Evolutionary conservation across 148 eudicot species (phyloP).

Genomic region (Rhododendron ferrugineum): DNA sequence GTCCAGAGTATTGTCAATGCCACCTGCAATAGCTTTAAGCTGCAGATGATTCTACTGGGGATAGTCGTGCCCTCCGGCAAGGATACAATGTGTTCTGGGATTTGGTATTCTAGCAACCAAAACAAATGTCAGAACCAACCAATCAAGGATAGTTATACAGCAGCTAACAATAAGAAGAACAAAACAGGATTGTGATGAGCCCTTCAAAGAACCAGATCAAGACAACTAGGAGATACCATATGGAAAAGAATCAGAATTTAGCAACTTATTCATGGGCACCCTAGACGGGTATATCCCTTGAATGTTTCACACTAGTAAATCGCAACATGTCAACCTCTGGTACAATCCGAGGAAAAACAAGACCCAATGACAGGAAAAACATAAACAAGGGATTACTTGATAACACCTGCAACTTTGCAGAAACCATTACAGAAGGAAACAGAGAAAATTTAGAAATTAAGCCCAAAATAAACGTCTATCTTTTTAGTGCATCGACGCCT

Average conservation of each 20-base stretch:
- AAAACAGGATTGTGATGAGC: not conserved
- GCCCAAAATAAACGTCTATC: not conserved
- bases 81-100: not conserved
- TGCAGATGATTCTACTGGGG: not conserved
- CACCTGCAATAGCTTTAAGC: not conserved
- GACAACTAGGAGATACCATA: not conserved
- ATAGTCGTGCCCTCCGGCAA: not conserved
- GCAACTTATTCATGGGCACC: slow-evolving; percentile 30
- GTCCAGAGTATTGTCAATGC: not conserved
- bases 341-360: slow-evolving; percentile 20
- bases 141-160: not conserved
- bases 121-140: not conserved
- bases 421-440: slow-evolving; percentile 25
- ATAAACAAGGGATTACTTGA: not conserved
- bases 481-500: slow-evolving; percentile 17
- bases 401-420: slow-evolving; percentile 23
- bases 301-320: slow-evolving; percentile 34
- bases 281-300: slow-evolving; percentile 17
- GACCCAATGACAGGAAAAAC: not conserved
- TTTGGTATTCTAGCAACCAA: not conserved
- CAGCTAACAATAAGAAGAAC: not conserved
- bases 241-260: slow-evolving; percentile 1
- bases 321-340: slow-evolving; percentile 16
- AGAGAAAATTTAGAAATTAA: slow-evolving; percentile 15
- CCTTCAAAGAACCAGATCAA: not conserved